A percentile compares a stretch with the other conserved stretches of the same genome.
Conservation (phyloP, 208 protist genomes). For the Leishmania arabica region DNA sequence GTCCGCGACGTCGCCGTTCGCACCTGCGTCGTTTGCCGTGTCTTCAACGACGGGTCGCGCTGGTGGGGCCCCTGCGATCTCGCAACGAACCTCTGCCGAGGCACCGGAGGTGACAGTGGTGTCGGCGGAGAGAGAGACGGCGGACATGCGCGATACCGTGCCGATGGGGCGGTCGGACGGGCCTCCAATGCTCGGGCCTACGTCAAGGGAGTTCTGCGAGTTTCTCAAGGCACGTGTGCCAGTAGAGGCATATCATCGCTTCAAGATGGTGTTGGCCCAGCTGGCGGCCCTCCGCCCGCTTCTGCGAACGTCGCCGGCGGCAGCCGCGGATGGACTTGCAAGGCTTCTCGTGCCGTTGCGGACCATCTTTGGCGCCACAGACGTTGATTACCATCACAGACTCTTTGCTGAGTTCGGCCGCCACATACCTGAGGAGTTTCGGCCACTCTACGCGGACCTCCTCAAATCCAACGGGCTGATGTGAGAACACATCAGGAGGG, state of each 20-base stretch:
- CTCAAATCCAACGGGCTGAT: constrained; percentile 22
- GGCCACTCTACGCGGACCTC: constrained; percentile 51
- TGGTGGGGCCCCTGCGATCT: background rate
- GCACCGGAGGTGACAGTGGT: background rate
- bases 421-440: constrained; percentile 81
- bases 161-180: background rate
- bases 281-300: constrained; percentile 46
- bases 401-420: constrained; percentile 61
- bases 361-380: constrained; percentile 52
- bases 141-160: background rate
- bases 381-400: constrained; percentile 23
- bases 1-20: constrained; percentile 4
- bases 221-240: constrained; percentile 70
- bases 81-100: too few species aligned
- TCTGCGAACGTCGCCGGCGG: constrained; percentile 6
- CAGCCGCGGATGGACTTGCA: constrained; percentile 19
- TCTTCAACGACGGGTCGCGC: background rate
- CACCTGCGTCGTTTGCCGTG: background rate
- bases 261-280: constrained; percentile 53
- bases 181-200: constrained; percentile 34
- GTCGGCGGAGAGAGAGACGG: too few species aligned
- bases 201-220: constrained; percentile 83
- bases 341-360: constrained; percentile 28
- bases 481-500: background rate
- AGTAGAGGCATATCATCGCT: constrained; percentile 54